Evolutionary conservation across 352 stramenopile species (phyloP).

Genomic region (Globisporangium uncinulatum): DNA sequence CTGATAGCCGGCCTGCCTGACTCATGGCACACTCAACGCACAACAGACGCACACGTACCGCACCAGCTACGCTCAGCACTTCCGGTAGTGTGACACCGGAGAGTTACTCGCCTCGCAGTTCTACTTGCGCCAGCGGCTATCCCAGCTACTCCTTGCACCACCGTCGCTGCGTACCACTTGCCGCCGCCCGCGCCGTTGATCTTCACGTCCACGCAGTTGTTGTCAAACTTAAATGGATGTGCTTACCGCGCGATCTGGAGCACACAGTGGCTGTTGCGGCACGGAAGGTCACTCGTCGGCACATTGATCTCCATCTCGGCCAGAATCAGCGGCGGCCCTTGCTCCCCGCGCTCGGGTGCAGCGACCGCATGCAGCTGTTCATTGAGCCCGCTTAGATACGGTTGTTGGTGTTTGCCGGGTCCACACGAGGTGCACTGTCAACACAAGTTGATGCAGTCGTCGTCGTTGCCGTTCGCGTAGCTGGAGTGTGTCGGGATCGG

Average conservation of each 20-base stretch:
- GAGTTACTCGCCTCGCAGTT: not conserved
- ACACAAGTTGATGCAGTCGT: conserved; percentile 31
- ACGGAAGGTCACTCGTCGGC: conserved; percentile 19
- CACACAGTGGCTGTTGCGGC: conserved; percentile 5
- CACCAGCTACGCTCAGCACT: not conserved
- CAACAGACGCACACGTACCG: no score
- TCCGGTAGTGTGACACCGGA: not conserved
- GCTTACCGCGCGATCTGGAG: conserved; percentile 3
- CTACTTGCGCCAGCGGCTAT: not conserved
- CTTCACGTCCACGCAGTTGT: conserved; percentile 33
- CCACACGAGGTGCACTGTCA: conserved; percentile 26
- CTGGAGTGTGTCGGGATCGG: conserved; percentile 22
- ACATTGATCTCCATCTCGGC: conserved; percentile 29
- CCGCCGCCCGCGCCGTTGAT: not conserved
- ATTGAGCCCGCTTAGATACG: conserved; percentile 24
- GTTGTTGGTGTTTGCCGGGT: conserved; percentile 21
- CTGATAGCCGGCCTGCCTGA: no score
- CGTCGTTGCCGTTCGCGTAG: conserved; percentile 17
- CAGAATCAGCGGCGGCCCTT: conserved; percentile 23
- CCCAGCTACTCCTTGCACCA: no score
- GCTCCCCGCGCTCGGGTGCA: conserved; percentile 21
- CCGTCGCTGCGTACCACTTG: not conserved
- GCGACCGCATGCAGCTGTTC: conserved; percentile 37
- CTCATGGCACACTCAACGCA: no score
- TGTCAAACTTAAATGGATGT: conserved; percentile 22